phyloP scores from a whole-genome alignment of 768 basidiomycete species.

The Macrolepiota fuliginosa region DNA sequence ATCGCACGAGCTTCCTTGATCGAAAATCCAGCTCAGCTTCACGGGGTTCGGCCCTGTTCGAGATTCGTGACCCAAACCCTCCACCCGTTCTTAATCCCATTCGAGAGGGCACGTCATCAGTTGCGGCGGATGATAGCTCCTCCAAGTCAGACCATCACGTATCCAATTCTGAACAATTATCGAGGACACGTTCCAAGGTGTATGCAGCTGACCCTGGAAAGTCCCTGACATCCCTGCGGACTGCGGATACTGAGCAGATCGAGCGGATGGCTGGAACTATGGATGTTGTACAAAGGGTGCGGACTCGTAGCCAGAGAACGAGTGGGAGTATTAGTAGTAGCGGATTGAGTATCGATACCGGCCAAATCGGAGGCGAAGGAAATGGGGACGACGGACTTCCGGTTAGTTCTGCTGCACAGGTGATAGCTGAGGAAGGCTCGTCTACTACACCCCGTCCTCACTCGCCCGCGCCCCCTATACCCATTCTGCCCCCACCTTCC shows the following conservation, averaged over 20 bases:
- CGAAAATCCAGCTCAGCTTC: slow-evolving; percentile 42
- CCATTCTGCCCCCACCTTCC: slow-evolving; percentile 6
- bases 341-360: slow-evolving; percentile 28
- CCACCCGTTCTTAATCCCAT: slow-evolving; percentile 63
- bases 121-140: slow-evolving; percentile 14
- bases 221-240: slow-evolving; percentile 56
- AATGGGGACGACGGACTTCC: slow-evolving; percentile 15
- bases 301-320: slow-evolving; percentile 29
- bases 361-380: slow-evolving; percentile 12
- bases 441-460: not conserved
- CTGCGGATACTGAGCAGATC: slow-evolving; percentile 67
- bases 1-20: slow-evolving; percentile 64
- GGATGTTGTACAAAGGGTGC: slow-evolving; percentile 63
- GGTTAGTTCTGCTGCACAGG: slow-evolving; percentile 34
- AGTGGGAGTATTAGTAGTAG: slow-evolving; percentile 28
- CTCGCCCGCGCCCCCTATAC: slow-evolving; percentile 1
- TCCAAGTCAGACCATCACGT: slow-evolving; percentile 15
- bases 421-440: slow-evolving; percentile 13
- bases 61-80: slow-evolving; percentile 81
- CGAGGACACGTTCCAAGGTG: not conserved
- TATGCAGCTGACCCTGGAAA: slow-evolving; percentile 32
- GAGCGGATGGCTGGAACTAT: slow-evolving; percentile 64
- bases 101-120: slow-evolving; percentile 46
- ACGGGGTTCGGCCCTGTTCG: slow-evolving; percentile 29
- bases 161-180: slow-evolving; percentile 12